Conservation (phyloP, 352 stramenopile genomes). For the Pilasporangium apinafurcum region DNA sequence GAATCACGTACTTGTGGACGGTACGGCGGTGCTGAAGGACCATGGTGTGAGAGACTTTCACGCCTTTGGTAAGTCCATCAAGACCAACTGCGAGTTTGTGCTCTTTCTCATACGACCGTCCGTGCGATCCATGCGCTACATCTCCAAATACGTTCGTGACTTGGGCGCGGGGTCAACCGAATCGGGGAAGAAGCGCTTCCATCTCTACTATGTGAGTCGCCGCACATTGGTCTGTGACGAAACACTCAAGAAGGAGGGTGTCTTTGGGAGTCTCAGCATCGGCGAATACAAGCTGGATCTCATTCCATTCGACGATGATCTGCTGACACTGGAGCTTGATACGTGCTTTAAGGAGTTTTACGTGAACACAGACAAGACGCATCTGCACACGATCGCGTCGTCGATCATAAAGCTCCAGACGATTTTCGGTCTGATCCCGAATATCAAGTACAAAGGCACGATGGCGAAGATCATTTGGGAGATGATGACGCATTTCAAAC, state of each 20-base stretch:
- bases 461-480: slow-evolving; percentile 90
- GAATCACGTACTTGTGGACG: slow-evolving; percentile 84
- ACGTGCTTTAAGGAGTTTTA: slow-evolving; percentile 82
- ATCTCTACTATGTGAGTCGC: slow-evolving; percentile 88
- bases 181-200: slow-evolving; percentile 66
- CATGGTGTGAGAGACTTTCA: slow-evolving; percentile 84
- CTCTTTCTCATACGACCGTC: slow-evolving; percentile 86
- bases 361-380: slow-evolving; percentile 87
- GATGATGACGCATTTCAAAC: slow-evolving; percentile 88
- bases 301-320: slow-evolving; percentile 93
- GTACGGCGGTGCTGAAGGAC: slow-evolving; percentile 78
- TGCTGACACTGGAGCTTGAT: slow-evolving; percentile 92
- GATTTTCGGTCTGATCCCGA: slow-evolving; percentile 88
- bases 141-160: slow-evolving; percentile 74
- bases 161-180: slow-evolving; percentile 15
- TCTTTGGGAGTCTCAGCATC: slow-evolving; percentile 84
- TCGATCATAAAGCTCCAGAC: slow-evolving; percentile 93
- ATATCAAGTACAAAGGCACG: slow-evolving; percentile 92
- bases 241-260: slow-evolving; percentile 85
- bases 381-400: slow-evolving; percentile 80
- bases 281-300: slow-evolving; percentile 92
- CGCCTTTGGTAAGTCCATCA: slow-evolving; percentile 73
- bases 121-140: slow-evolving; percentile 66
- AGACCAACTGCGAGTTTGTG: slow-evolving; percentile 81
- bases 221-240: slow-evolving; percentile 90